These are phyloP conservation scores for Spergularia azorica DNA, from an alignment of 179 eudicot species.

Conservation along the genomic window DNA sequence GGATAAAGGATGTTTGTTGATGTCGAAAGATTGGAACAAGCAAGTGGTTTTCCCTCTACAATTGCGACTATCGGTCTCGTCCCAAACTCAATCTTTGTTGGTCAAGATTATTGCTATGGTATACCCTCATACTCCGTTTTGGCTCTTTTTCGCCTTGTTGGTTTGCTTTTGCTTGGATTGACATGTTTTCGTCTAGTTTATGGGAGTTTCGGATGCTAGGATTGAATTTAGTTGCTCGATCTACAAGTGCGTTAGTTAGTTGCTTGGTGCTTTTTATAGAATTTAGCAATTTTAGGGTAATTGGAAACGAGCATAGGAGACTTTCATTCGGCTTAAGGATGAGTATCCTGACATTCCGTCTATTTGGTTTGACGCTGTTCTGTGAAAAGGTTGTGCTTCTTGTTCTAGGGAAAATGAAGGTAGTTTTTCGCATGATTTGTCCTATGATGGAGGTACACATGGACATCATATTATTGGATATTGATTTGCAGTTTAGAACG, in stretches of 20 bases:
- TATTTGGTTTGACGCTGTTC: not conserved
- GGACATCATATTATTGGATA: not conserved
- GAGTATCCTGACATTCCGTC: not conserved
- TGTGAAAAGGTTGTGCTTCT: not conserved
- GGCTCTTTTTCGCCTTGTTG: not conserved
- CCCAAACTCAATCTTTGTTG: constrained; percentile 43
- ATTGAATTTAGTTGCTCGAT: not conserved
- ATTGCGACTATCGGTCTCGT: constrained; percentile 45
- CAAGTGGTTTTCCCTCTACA: constrained; percentile 53
- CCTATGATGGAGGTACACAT: not conserved
- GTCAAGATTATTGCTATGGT: constrained; percentile 62
- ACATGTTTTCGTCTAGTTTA: not conserved
- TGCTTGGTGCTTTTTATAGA: not conserved
- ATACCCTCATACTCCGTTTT: constrained; percentile 8
- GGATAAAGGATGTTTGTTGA: constrained; percentile 39
- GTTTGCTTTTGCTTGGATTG: not conserved
- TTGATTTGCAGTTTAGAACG: not conserved
- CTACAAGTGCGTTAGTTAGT: not conserved
- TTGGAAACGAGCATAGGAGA: not conserved
- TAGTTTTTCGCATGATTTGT: not conserved
- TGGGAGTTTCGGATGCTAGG: not conserved
- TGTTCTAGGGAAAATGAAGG: not conserved
- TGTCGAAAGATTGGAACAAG: constrained; percentile 34
- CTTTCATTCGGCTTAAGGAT: not conserved
- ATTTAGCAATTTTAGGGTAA: not conserved